Evolutionary conservation across 352 stramenopile species (phyloP).

Genomic region (Phytophthora gonapodyides): DNA sequence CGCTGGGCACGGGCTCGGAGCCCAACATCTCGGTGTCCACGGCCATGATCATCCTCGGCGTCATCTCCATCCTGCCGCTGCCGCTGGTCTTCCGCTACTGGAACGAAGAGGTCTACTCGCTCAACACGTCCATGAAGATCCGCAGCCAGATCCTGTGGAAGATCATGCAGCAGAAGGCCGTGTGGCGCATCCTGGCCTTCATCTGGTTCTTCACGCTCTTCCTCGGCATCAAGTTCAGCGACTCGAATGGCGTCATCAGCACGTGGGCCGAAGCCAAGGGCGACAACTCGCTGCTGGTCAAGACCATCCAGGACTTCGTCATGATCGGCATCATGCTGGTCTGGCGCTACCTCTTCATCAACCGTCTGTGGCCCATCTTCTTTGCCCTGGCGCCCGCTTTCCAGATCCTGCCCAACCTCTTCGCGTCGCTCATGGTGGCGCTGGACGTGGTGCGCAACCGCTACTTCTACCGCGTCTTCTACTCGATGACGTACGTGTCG

Average conservation of each 20-base stretch:
- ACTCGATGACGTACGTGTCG: slow-evolving; percentile 51
- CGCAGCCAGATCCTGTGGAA: slow-evolving; percentile 72
- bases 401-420: slow-evolving; percentile 54
- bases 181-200: slow-evolving; percentile 72
- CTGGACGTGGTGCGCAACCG: slow-evolving; percentile 52
- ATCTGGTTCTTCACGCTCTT: slow-evolving; percentile 69
- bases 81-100: slow-evolving; percentile 59
- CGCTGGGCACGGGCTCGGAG: slow-evolving; percentile 39
- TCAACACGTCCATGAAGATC: slow-evolving; percentile 63
- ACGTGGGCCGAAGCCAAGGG: slow-evolving; percentile 44
- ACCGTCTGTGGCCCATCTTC: slow-evolving; percentile 59
- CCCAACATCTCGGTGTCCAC: slow-evolving; percentile 48
- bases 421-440: slow-evolving; percentile 46
- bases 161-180: slow-evolving; percentile 77
- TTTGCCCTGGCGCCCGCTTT: slow-evolving; percentile 57
- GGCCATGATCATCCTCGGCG: slow-evolving; percentile 51
- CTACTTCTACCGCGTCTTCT: slow-evolving; percentile 64
- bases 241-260: slow-evolving; percentile 46
- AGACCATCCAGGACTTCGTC: slow-evolving; percentile 52
- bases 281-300: slow-evolving; percentile 55
- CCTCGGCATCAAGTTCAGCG: slow-evolving; percentile 56
- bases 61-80: slow-evolving; percentile 58
- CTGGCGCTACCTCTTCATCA: slow-evolving; percentile 66
- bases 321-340: slow-evolving; percentile 58
- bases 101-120: slow-evolving; percentile 69